These are phyloP conservation scores for Chlamydomonas incerta DNA, from an alignment of 139 green algal species.

Conservation along the genomic window DNA sequence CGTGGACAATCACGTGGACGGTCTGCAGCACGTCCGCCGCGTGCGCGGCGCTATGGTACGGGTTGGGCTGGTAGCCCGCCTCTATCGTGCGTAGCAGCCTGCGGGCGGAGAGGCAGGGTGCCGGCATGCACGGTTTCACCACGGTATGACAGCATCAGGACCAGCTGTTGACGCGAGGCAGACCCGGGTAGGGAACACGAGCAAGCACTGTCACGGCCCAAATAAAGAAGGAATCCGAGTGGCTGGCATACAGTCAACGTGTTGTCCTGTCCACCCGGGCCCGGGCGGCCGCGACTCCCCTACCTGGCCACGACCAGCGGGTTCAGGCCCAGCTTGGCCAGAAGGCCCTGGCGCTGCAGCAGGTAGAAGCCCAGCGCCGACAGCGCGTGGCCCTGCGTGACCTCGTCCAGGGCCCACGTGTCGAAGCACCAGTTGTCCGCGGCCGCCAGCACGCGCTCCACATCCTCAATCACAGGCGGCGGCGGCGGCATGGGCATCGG, in stretches of 20 bases:
- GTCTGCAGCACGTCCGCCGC: slow-evolving; percentile 63
- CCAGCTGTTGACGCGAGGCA: too few species aligned
- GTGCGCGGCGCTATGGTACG: slow-evolving; percentile 67
- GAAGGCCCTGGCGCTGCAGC: slow-evolving; percentile 36
- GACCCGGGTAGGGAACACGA: too few species aligned
- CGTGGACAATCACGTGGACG: slow-evolving; percentile 55
- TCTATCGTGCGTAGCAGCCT: slow-evolving; percentile 45
- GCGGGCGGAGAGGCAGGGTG: too few species aligned
- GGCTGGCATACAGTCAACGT: too few species aligned
- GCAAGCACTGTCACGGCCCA: too few species aligned
- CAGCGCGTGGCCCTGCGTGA: slow-evolving; percentile 49
- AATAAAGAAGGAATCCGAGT: too few species aligned
- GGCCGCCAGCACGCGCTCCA: slow-evolving; percentile 45
- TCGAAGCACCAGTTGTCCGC: slow-evolving; percentile 55
- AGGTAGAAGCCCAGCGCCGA: slow-evolving; percentile 42
- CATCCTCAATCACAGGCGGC: not conserved
- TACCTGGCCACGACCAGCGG: slow-evolving; percentile 37
- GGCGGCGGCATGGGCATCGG: too few species aligned
- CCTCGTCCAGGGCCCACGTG: slow-evolving; percentile 43
- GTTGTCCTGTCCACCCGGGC: too few species aligned
- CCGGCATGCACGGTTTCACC: too few species aligned
- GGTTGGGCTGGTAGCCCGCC: slow-evolving; percentile 47
- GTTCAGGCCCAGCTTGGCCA: slow-evolving; percentile 27
- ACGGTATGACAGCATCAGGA: too few species aligned
- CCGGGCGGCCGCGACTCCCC: not conserved